Evolutionary conservation across 208 protist species (phyloP).

Genomic region (Trypanosoma platydactyli): DNA sequence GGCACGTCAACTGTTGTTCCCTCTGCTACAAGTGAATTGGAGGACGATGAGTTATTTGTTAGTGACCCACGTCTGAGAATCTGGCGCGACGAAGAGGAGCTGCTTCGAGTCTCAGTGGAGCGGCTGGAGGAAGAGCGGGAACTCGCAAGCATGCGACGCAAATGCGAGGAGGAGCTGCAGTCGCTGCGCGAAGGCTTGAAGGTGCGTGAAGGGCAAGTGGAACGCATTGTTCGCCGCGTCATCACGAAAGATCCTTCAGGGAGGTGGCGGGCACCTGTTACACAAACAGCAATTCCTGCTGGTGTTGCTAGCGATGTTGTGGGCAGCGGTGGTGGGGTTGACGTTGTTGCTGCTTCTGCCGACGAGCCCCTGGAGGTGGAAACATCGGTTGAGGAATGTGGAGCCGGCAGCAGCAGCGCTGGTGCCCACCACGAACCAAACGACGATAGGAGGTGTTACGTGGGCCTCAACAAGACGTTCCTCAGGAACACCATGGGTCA

Average conservation of each 20-base stretch:
- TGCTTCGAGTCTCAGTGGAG: slow-evolving; percentile 55
- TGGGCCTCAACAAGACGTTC: too few species aligned
- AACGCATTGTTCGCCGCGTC: slow-evolving; percentile 24
- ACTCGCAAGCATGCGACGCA: slow-evolving; percentile 46
- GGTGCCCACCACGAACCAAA: neutral
- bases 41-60: slow-evolving; percentile 36
- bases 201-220: slow-evolving; percentile 23
- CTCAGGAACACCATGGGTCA: neutral
- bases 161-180: slow-evolving; percentile 43
- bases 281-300: neutral
- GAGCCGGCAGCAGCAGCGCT: neutral
- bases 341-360: neutral
- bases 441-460: too few species aligned
- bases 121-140: slow-evolving; percentile 59
- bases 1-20: slow-evolving; percentile 14
- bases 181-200: slow-evolving; percentile 38
- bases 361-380: slow-evolving; percentile 6
- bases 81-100: slow-evolving; percentile 54
- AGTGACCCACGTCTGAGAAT: slow-evolving; percentile 51
- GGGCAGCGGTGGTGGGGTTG: neutral
- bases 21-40: slow-evolving; percentile 29
- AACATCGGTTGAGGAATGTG: neutral
- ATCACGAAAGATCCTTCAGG: slow-evolving; percentile 21
- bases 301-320: neutral
- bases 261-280: neutral